These are phyloP conservation scores for Cymbidium sinense DNA, from an alignment of 106 monocot species.

Conservation along the genomic window DNA sequence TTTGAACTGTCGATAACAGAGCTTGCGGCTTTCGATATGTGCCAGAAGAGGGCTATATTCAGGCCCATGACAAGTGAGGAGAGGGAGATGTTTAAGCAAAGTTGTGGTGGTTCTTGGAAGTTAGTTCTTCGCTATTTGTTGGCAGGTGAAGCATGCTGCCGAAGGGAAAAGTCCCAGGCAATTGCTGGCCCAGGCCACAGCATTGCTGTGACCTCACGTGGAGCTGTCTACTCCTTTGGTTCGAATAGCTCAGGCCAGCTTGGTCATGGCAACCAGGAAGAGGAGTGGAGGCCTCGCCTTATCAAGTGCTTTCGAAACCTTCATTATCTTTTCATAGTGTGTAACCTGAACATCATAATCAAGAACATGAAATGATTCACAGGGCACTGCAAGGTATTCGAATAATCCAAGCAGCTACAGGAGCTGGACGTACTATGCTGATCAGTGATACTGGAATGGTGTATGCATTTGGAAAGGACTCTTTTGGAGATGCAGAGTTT, in stretches of 20 bases:
- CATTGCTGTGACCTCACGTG: slow-evolving; percentile 73
- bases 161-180: slow-evolving; percentile 87
- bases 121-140: slow-evolving; percentile 81
- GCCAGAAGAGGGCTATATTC: slow-evolving; percentile 83
- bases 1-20: slow-evolving; percentile 76
- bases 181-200: slow-evolving; percentile 96
- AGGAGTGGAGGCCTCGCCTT: slow-evolving; percentile 82
- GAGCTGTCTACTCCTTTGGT: slow-evolving; percentile 82
- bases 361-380: slow-evolving; percentile 26
- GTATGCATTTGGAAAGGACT: slow-evolving; percentile 90
- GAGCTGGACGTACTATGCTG: slow-evolving; percentile 90
- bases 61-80: slow-evolving; percentile 57
- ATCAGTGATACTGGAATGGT: slow-evolving; percentile 88
- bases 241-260: slow-evolving; percentile 93
- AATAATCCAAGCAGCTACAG: slow-evolving; percentile 92
- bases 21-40: slow-evolving; percentile 94
- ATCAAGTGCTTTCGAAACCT: slow-evolving; percentile 64
- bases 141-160: slow-evolving; percentile 76
- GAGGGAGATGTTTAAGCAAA: slow-evolving; percentile 45
- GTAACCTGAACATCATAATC: slow-evolving; percentile 17
- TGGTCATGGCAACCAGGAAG: slow-evolving; percentile 85
- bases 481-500: slow-evolving; percentile 85
- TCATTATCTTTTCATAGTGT: not conserved
- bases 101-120: slow-evolving; percentile 93
- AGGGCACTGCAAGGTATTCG: slow-evolving; percentile 87